Evolutionary conservation across 2,329 filamentous ascomycete species (phyloP).

Genomic region (Trichoderma sp.): DNA sequence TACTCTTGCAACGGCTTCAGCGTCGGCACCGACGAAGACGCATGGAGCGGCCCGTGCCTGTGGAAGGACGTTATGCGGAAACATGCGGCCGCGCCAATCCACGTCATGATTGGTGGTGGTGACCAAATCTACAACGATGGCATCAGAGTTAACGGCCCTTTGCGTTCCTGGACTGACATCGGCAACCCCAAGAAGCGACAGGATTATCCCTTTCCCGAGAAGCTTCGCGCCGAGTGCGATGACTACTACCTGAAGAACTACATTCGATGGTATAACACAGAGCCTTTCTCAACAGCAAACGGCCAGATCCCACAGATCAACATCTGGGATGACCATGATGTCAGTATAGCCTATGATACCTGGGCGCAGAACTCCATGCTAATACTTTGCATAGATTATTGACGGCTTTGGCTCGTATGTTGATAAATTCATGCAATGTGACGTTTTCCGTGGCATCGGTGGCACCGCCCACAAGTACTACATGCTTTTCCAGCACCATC

Average conservation of each 20-base stretch:
- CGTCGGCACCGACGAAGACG: slow-evolving; percentile 79
- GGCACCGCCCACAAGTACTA: slow-evolving; percentile 97
- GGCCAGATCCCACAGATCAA: slow-evolving; percentile 95
- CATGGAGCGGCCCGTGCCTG: slow-evolving; percentile 86
- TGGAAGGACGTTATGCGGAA: slow-evolving; percentile 92
- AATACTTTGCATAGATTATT: slow-evolving; percentile 65
- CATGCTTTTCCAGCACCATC: slow-evolving; percentile 94
- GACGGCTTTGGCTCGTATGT: slow-evolving; percentile 94
- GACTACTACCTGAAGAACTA: slow-evolving; percentile 92
- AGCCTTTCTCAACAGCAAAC: slow-evolving; percentile 83
- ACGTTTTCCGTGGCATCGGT: slow-evolving; percentile 90
- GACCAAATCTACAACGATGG: slow-evolving; percentile 98
- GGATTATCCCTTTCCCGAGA: slow-evolving; percentile 74
- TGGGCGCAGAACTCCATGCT: slow-evolving; percentile 43
- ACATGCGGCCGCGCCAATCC: slow-evolving; percentile 81
- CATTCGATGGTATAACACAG: slow-evolving; percentile 78
- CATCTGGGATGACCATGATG: slow-evolving; percentile 95
- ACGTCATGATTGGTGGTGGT: slow-evolving; percentile 93
- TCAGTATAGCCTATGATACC: slow-evolving; percentile 46
- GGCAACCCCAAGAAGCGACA: slow-evolving; percentile 82
- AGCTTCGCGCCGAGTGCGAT: slow-evolving; percentile 81
- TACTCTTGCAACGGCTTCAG: slow-evolving; percentile 98
- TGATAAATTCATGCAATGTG: slow-evolving; percentile 88
- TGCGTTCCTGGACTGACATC: slow-evolving; percentile 81
- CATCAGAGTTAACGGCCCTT: slow-evolving; percentile 80